A percentile compares a stretch with the other conserved stretches of the same genome.
Evolutionary conservation across 2,329 filamentous ascomycete genomes (phyloP).

Genomic region (Aspergillus tamarii): DNA sequence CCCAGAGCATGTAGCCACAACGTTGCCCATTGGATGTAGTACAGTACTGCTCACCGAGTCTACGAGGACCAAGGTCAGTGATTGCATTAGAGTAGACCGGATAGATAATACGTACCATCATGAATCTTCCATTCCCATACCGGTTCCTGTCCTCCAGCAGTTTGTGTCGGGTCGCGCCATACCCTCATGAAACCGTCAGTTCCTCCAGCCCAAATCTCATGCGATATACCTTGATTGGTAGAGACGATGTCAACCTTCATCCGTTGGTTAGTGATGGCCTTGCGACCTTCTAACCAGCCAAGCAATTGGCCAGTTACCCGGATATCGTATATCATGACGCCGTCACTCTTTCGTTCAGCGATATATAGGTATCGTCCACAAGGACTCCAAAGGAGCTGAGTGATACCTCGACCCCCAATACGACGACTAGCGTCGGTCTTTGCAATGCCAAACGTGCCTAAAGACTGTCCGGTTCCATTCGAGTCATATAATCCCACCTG

Average conservation of each 20-base stretch:
- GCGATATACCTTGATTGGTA: conserved; percentile 36
- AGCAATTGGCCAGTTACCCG: conserved; percentile 57
- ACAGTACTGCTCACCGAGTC: conserved; percentile 51
- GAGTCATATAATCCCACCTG: conserved; percentile 59
- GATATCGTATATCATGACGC: conserved; percentile 62
- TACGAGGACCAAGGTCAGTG: conserved; percentile 18
- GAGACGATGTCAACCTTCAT: conserved; percentile 57
- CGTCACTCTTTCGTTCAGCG: conserved; percentile 60
- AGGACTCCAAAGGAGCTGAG: conserved; percentile 60
- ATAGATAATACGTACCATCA: conserved; percentile 40
- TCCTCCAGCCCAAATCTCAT: conserved; percentile 64
- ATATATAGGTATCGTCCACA: conserved; percentile 63
- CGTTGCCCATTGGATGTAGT: conserved; percentile 51
- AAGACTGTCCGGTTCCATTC: conserved; percentile 51
- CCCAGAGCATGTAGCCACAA: conserved; percentile 56
- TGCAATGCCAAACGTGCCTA: conserved; percentile 55
- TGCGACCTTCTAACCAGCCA: conserved; percentile 52
- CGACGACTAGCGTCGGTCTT: conserved; percentile 41
- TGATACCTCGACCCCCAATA: conserved; percentile 57
- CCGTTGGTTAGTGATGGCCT: conserved; percentile 57
- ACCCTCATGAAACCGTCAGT: conserved; percentile 57
- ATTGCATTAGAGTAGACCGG: not conserved
- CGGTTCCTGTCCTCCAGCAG: conserved; percentile 46
- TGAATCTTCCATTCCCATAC: conserved; percentile 50
- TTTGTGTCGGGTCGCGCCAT: conserved; percentile 52